These are phyloP conservation scores for Miscanthus lutarioriparius DNA, from an alignment of 176 grass and related monocot genomes.

Conservation along the genomic window DNA sequence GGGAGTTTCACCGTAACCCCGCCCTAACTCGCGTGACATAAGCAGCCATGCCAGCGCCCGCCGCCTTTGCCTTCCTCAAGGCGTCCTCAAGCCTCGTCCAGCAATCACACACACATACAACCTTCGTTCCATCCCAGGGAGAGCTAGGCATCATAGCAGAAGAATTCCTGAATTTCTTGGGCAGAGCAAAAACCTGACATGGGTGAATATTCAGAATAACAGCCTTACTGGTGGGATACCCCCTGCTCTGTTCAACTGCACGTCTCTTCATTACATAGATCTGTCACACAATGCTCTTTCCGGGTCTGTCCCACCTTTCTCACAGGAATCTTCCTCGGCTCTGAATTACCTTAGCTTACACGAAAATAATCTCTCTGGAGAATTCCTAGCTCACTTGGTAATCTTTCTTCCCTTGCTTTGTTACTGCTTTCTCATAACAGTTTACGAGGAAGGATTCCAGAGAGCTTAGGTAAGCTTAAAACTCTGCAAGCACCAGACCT, in stretches of 20 bases:
- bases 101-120: no score
- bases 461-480: not conserved
- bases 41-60: no score
- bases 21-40: no score
- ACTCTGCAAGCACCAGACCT: not conserved
- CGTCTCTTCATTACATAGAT: slow-evolving; percentile 2
- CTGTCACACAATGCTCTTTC: slow-evolving; percentile 26
- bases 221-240: slow-evolving; percentile 37
- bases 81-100: no score
- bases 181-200: slow-evolving; percentile 17
- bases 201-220: slow-evolving; percentile 36
- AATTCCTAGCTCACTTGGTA: slow-evolving; percentile 42
- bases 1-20: no score
- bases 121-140: no score
- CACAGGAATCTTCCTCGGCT: not conserved
- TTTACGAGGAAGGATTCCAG: slow-evolving; percentile 3
- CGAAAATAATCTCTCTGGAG: not conserved
- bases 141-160: no score
- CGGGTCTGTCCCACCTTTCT: not conserved
- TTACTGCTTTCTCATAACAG: slow-evolving; percentile 10
- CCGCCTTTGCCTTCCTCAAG: no score
- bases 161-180: slow-evolving; percentile 38
- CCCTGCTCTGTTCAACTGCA: not conserved
- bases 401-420: not conserved
- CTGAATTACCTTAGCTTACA: not conserved